A percentile compares a stretch with the other conserved stretches of the same genome.
These are phyloP conservation scores for Choanephora cucurbitarum DNA, from an alignment of 371 early-diverging fungal genomes.

Conservation along the genomic window DNA sequence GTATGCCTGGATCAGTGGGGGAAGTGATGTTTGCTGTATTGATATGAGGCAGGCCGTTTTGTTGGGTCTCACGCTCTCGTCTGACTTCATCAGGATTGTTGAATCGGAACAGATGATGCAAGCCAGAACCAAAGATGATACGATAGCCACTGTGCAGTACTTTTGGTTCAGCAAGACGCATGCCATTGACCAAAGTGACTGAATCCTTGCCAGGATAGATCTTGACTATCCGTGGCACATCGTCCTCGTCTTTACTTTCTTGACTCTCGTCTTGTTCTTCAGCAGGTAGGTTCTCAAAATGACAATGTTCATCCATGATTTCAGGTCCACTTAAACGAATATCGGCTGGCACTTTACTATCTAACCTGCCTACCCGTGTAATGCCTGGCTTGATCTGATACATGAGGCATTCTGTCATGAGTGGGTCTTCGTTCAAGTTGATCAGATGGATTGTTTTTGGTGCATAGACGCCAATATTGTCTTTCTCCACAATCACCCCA, in stretches of 20 bases:
- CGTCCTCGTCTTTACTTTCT: no score
- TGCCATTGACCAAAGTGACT: slow-evolving; percentile 76
- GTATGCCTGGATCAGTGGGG: slow-evolving; percentile 13
- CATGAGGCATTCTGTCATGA: slow-evolving; percentile 85
- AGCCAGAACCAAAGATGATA: slow-evolving; percentile 73
- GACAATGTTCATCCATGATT: slow-evolving; percentile 76
- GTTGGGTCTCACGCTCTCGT: slow-evolving; percentile 51
- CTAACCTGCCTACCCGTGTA: slow-evolving; percentile 71
- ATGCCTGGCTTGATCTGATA: slow-evolving; percentile 80
- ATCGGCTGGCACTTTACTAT: slow-evolving; percentile 51
- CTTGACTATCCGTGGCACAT: slow-evolving; percentile 51
- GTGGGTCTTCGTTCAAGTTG: slow-evolving; percentile 87
- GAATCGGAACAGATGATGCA: slow-evolving; percentile 80
- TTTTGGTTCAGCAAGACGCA: slow-evolving; percentile 56
- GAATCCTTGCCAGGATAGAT: slow-evolving; percentile 61
- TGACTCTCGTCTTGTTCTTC: slow-evolving; percentile 4
- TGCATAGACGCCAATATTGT: slow-evolving; percentile 76
- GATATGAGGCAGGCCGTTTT: slow-evolving; percentile 32
- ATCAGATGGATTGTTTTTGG: slow-evolving; percentile 82
- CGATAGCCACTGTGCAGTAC: slow-evolving; percentile 73
- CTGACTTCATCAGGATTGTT: slow-evolving; percentile 84
- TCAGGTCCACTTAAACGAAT: slow-evolving; percentile 71
- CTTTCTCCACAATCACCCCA: slow-evolving; percentile 75
- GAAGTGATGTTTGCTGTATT: slow-evolving; percentile 1
- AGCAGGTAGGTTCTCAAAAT: slow-evolving; percentile 58